Base-by-base conservation (phyloP, 805 yeast species). In the Nakazawaea molendinolei region DNA sequence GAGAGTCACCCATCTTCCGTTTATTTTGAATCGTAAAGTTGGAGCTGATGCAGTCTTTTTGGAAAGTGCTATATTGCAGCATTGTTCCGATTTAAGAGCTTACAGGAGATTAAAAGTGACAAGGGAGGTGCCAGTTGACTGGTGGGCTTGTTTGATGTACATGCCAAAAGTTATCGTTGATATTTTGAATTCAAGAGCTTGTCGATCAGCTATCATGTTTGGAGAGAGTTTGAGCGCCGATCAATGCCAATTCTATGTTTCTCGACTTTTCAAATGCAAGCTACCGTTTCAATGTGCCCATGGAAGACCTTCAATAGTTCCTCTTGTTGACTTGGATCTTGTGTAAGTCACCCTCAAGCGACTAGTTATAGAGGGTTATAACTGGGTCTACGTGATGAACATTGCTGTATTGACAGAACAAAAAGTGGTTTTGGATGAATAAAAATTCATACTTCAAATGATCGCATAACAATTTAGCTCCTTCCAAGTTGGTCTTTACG, bases 251-350 rank as follows among this genome's bases (percentile, higher is more conserved):
- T 28, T 50, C 1, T 46, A 84, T 16, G 46, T 85, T 0, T 23
- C 32, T 1, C 42, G 55, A 1, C 59, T 86, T 20, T 44, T 61
- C 0, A 16, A 36, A 3, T 84, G 95, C 48, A 47, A 56, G 10
- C 54, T 65, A 14, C 94, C 95, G 0, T 80, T 83, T 44, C 76
- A 71, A 38, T 86, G 95, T 61, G 95, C 95, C 0, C 95, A 86
- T 53, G 95, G 95, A 0, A 56, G 95, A 38, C 94, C 95, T 0
- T 71, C 86, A 0, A 52, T 80, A 9, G 68, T 75, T 1, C 87
- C 89, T 0, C 41, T 75, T 3, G 56, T 56, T 22, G 54, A 57
- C 25, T 35, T 53, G 23, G 26, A 36, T 29, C n/a, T n/a, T n/a
- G n/a, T n/a, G n/a, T n/a, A n/a, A n/a, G n/a, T n/a, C n/a, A n/a